Percentiles rank a stretch among this genome's conserved stretches.
phyloP scores from a whole-genome alignment of 306 rosid genomes.

The Dryas alaskensis region DNA sequence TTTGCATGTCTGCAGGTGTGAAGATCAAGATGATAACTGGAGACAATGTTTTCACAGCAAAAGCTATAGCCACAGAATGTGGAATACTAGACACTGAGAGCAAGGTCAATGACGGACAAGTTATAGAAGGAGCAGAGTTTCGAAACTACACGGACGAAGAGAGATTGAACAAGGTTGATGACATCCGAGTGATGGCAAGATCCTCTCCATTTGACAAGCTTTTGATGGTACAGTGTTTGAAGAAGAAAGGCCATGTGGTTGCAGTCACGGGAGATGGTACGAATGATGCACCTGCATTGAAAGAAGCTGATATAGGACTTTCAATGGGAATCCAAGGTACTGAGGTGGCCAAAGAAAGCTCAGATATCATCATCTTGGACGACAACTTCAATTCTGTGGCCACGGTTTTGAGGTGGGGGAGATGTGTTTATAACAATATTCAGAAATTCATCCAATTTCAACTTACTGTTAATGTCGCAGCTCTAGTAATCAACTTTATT shows the following conservation, averaged over 20 bases:
- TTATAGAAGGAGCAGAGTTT: conserved; percentile 70
- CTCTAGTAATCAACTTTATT: conserved; percentile 77
- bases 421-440: conserved; percentile 86
- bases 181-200: conserved; percentile 77
- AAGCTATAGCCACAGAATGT: conserved; percentile 83
- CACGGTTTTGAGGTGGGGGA: conserved; percentile 80
- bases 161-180: conserved; percentile 63
- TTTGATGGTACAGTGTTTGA: conserved; percentile 77
- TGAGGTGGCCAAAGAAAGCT: conserved; percentile 91
- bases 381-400: conserved; percentile 78
- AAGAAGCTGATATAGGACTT: conserved; percentile 90
- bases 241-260: conserved; percentile 70
- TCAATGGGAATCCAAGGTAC: conserved; percentile 95
- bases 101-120: conserved; percentile 34
- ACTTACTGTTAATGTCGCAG: conserved; percentile 84
- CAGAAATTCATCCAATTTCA: conserved; percentile 90
- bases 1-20: conserved; percentile 73
- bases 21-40: conserved; percentile 82
- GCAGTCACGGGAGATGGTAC: conserved; percentile 95
- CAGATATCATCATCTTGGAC: conserved; percentile 80
- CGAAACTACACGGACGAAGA: conserved; percentile 63
- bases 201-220: conserved; percentile 85
- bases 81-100: conserved; percentile 50
- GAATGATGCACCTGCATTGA: conserved; percentile 80
- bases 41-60: conserved; percentile 88